These are phyloP conservation scores for Lizonia empirigonia DNA, from an alignment of 2,329 filamentous ascomycete genomes.

Conservation along the genomic window DNA sequence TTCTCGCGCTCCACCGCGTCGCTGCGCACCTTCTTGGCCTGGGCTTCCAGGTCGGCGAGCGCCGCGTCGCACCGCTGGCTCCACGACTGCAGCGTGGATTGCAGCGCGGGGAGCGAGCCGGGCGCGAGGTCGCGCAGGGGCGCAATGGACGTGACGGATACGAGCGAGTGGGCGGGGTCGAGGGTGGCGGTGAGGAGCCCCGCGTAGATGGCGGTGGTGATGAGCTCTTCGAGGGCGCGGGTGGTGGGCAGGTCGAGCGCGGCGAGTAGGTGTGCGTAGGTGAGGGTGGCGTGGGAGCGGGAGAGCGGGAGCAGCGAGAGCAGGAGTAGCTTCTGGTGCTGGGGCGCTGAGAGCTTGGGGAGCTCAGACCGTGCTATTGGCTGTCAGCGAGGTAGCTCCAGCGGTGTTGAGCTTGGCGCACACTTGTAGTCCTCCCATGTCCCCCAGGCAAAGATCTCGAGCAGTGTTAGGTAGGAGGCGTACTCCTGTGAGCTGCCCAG, in stretches of 20 bases:
- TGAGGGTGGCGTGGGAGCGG: slow-evolving; percentile 67
- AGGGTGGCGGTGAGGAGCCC: slow-evolving; percentile 82
- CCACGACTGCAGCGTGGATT: slow-evolving; percentile 74
- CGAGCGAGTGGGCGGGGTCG: slow-evolving; percentile 74
- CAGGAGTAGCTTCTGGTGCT: slow-evolving; percentile 85
- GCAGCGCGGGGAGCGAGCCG: slow-evolving; percentile 70
- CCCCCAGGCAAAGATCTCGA: slow-evolving; percentile 91
- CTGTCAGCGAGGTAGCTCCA: slow-evolving; percentile 1
- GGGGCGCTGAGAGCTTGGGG: slow-evolving; percentile 72
- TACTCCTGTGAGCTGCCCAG: slow-evolving; percentile 70
- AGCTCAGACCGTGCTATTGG: slow-evolving; percentile 58
- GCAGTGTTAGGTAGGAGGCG: slow-evolving; percentile 67
- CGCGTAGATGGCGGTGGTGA: slow-evolving; percentile 86
- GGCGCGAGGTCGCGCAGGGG: slow-evolving; percentile 86
- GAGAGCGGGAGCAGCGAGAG: slow-evolving; percentile 86
- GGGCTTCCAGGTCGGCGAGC: slow-evolving; percentile 73
- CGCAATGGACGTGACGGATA: slow-evolving; percentile 79
- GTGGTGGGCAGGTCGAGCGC: slow-evolving; percentile 70
- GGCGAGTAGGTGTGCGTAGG: slow-evolving; percentile 71
- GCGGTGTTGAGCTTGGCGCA: slow-evolving; percentile 36
- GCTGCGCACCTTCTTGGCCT: slow-evolving; percentile 70
- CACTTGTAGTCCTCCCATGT: slow-evolving; percentile 80
- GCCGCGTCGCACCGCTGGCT: slow-evolving; percentile 76
- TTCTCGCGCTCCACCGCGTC: slow-evolving; percentile 50
- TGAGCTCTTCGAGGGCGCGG: slow-evolving; percentile 79